Conservation (phyloP, 352 stramenopile genomes). For the Thraustotheca clavata region DNA sequence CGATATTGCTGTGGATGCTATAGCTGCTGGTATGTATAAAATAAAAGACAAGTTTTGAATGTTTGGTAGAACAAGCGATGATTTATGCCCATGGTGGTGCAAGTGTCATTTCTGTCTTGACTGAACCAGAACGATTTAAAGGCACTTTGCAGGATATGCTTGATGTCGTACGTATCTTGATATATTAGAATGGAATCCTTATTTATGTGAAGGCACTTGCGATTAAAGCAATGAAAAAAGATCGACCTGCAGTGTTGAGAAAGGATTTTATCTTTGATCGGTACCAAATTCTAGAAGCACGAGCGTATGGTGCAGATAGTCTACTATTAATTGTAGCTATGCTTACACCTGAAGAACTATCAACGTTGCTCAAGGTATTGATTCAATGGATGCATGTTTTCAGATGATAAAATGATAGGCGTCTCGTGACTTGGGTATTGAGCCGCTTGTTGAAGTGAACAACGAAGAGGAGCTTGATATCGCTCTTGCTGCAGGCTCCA, state of each 20-base stretch:
- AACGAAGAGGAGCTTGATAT: constrained; percentile 92
- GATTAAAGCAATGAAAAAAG: constrained; percentile 31
- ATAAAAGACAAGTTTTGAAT: not conserved
- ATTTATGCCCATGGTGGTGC: constrained; percentile 90
- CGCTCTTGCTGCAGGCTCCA: constrained; percentile 85
- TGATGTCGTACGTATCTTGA: constrained; percentile 11
- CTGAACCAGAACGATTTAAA: constrained; percentile 97
- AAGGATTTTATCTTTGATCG: constrained; percentile 95
- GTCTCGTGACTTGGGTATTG: constrained; percentile 90
- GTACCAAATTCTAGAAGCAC: constrained; percentile 93
- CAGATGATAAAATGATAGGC: constrained; percentile 31
- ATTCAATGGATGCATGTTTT: not conserved
- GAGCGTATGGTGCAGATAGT: constrained; percentile 92
- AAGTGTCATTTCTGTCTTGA: constrained; percentile 96
- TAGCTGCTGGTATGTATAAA: constrained; percentile 46
- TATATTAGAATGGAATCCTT: not conserved
- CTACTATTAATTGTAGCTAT: constrained; percentile 97
- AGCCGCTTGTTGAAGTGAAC: constrained; percentile 97
- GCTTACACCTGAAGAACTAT: constrained; percentile 48
- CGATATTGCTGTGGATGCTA: constrained; percentile 83
- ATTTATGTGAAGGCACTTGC: constrained; percentile 33
- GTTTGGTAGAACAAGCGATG: constrained; percentile 75
- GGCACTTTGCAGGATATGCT: constrained; percentile 87
- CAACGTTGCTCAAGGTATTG: constrained; percentile 47
- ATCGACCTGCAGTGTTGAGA: constrained; percentile 66